Evolutionary conservation across 192 early-diverging fungal genomes (phyloP).

Genomic region (Backusella morwellensis): DNA sequence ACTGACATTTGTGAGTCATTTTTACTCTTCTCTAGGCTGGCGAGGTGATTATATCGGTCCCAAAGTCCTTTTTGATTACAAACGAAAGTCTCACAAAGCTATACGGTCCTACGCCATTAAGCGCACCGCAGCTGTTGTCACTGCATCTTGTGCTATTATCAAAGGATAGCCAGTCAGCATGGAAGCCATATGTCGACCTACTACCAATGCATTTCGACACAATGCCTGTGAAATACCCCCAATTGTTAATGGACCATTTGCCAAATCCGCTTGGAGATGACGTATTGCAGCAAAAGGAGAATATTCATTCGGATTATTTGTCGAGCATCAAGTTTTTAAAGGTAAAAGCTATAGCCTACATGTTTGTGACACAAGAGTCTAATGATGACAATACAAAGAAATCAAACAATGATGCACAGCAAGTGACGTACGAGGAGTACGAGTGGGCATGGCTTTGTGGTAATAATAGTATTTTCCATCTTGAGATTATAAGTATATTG

Average conservation of each 20-base stretch:
- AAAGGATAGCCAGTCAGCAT: constrained; percentile 36
- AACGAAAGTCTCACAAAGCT: constrained; percentile 30
- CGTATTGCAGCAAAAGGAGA: constrained; percentile 41
- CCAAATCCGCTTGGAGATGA: constrained; percentile 43
- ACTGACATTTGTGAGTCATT: not conserved
- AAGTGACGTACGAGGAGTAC: constrained; percentile 40
- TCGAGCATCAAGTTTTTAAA: constrained; percentile 20
- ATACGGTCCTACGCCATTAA: constrained; percentile 39
- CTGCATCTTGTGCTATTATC: constrained; percentile 43
- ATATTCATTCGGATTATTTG: constrained; percentile 46
- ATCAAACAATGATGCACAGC: constrained; percentile 18
- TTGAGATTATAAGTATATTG: not conserved
- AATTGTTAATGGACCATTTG: constrained; percentile 30
- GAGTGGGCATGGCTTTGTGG: constrained; percentile 65
- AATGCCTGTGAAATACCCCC: constrained; percentile 47
- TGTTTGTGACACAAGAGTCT: not conserved
- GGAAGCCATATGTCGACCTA: constrained; percentile 46
- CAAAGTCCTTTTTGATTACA: constrained; percentile 47
- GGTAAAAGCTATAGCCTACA: constrained; percentile 8
- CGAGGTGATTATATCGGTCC: constrained; percentile 53
- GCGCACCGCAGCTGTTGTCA: constrained; percentile 48
- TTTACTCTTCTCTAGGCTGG: constrained; percentile 38
- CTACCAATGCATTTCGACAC: constrained; percentile 54
- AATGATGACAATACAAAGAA: not conserved
- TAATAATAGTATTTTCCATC: constrained; percentile 20